phyloP scores from a whole-genome alignment of 345 rosid genomes.

The Eucalyptus marginata region DNA sequence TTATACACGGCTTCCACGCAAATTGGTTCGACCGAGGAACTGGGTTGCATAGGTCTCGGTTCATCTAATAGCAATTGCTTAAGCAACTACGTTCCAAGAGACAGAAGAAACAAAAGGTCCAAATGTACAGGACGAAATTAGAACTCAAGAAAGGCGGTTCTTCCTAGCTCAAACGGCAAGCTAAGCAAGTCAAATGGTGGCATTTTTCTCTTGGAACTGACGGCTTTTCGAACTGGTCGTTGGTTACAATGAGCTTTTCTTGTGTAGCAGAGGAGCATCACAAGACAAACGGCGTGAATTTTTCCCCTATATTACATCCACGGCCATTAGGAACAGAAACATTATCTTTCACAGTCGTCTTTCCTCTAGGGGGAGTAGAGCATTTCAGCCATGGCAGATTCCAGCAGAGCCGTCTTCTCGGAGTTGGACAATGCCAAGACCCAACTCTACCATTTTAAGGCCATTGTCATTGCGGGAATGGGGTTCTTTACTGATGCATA shows the following conservation, averaged over 20 bases:
- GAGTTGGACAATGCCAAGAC: constrained; percentile 56
- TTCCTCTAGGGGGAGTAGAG: background rate
- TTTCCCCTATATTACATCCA: background rate
- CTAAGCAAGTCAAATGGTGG: background rate
- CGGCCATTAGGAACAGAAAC: background rate
- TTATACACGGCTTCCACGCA: background rate
- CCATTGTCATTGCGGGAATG: constrained; percentile 52
- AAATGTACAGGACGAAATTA: background rate
- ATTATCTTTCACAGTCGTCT: background rate
- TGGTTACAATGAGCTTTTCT: constrained; percentile 16
- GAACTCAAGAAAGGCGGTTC: background rate
- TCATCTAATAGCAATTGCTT: background rate
- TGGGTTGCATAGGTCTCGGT: background rate
- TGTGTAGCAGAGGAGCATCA: background rate
- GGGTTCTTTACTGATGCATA: constrained; percentile 63
- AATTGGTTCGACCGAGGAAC: background rate
- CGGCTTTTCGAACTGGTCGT: background rate
- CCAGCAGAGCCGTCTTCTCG: constrained; percentile 16
- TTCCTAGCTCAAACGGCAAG: background rate
- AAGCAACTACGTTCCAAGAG: background rate
- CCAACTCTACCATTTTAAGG: constrained; percentile 53
- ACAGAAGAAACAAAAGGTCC: background rate
- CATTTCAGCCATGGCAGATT: constrained; percentile 11
- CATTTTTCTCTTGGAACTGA: background rate
- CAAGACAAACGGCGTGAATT: background rate